These are phyloP conservation scores for Polyporus tsugae DNA, from an alignment of 1,284 basidiomycete genomes.

Conservation along the genomic window DNA sequence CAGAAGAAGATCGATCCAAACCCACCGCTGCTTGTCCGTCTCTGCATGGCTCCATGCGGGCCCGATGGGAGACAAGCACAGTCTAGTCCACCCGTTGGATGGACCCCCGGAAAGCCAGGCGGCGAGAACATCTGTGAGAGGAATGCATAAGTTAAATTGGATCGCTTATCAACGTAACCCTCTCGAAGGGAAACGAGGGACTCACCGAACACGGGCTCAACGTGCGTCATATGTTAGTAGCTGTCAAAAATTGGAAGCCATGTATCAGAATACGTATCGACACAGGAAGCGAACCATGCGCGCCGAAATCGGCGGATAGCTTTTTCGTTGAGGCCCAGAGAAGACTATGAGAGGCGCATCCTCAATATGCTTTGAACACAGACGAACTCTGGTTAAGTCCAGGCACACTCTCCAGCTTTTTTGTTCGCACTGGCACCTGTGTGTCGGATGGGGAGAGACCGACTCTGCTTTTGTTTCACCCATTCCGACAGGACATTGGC, in stretches of 20 bases:
- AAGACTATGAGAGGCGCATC: neutral
- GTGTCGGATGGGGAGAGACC: neutral
- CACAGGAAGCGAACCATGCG: neutral
- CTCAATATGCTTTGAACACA: neutral
- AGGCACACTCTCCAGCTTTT: neutral
- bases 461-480: neutral
- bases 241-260: slow-evolving; percentile 5
- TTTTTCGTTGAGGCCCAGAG: neutral
- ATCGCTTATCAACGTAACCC: neutral
- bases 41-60: neutral
- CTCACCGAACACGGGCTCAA: neutral
- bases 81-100: neutral
- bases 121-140: neutral
- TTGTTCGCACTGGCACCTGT: neutral
- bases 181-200: neutral
- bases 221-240: neutral
- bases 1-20: slow-evolving; percentile 7
- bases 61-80: neutral
- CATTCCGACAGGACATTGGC: neutral
- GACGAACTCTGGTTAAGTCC: neutral
- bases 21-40: neutral
- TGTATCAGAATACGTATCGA: neutral
- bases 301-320: neutral
- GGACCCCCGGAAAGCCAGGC: neutral
- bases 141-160: neutral